Evolutionary conservation across 768 basidiomycete genomes (phyloP), one percentile per base, ranked within the genome.

Genomic region (Panaeolus papilionaceus): DNA sequence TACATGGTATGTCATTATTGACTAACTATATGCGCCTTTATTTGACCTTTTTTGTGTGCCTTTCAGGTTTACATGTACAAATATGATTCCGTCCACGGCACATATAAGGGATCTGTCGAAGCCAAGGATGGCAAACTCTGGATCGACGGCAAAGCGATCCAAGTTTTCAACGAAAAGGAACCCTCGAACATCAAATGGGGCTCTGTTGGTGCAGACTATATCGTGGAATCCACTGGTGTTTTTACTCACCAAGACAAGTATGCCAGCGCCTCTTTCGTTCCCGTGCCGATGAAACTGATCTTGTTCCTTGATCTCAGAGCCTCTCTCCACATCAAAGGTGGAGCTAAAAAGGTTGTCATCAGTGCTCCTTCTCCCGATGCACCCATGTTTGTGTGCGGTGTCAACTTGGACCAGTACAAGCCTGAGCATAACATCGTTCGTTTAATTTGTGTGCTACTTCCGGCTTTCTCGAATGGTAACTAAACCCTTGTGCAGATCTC

Each of bases 291-390:
- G 49, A 18, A 44, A 49, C 33, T 62, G 38, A 58, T 63, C 45
- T 42, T 26, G 11, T 16, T 2, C 16, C 33, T 9, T 11, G 40
- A 37, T 23, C 26, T 54, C 67, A 92, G 90, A 83, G 96, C 96
- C 49, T 82, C 83, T 42, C 88, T 87, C 67, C 97, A 98, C 83
- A 82, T 98, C 80, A 93, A 95, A 81, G 96, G 94, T 70, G 96
- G 96, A 74, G 97, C 96, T 74, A 98, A 98, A 89, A 98, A 96
- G 86, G 96, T 98, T 78, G 85, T 99, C 82, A 98, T 99, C 85
- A 95, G 96, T 68, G 96, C 96, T 42, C 96, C 96, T 69, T 98
- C 96, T 10, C 84, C 92, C 26, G 94, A 95, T 77, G 93, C 92
- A 12, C 95, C 94, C 65, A 96, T 95, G 95, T 95, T 88, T 79